Base-by-base conservation (phyloP, 164 flowering plant species). In the Vitis amurensis region DNA sequence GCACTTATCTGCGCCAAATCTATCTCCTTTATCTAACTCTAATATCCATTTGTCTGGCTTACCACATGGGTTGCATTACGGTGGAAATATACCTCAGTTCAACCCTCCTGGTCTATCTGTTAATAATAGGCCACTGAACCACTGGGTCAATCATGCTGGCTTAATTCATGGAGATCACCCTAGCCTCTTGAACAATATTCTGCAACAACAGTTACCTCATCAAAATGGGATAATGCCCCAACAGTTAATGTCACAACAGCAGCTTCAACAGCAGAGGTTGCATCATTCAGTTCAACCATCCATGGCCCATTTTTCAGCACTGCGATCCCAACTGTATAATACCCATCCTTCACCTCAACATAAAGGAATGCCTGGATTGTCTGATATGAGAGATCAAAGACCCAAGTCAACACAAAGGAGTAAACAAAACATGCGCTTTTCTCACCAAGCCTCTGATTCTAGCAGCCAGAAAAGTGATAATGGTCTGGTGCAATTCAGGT, bases 221-320 rank as follows among this genome's bases (percentile, higher is more conserved):
- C 90, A 88, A 57, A 89, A 82, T 77, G 90, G 94, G 9, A 71
- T 89, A 52, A 58, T 92, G 68, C 73, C 92, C 50, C 79, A 87
- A 11, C 93, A 86, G 71, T 59, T 91, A 27, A 61, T 89, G 79
- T 65, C 80, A 11, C 78, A 68, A 12, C 85, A 80, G 55, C 91
- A 85, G 60, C 78, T 79, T 70, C 88, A 83, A 67, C 87, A 84
- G 59, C 87, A 80, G 69, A 91, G 91, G 71, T 56, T 86, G 69
- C 92, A 83, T 58, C 87, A 87, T 80, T 70, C 80, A 12, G 68
- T 76, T 56, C 93, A 85, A 66, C 80, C 89, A 59, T 82, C 92
- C 37, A 69, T 88, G 73, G 84, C 87, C 44, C 91, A 87, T 74
- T 78, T 82, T 48, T 77, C 86, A n/a, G 86, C 82, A 9, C 50